Percentiles rank a stretch among this genome's conserved stretches.
These are phyloP conservation scores for Fusarium nurragi DNA, from an alignment of 2,329 filamentous ascomycete genomes.

Conservation along the genomic window DNA sequence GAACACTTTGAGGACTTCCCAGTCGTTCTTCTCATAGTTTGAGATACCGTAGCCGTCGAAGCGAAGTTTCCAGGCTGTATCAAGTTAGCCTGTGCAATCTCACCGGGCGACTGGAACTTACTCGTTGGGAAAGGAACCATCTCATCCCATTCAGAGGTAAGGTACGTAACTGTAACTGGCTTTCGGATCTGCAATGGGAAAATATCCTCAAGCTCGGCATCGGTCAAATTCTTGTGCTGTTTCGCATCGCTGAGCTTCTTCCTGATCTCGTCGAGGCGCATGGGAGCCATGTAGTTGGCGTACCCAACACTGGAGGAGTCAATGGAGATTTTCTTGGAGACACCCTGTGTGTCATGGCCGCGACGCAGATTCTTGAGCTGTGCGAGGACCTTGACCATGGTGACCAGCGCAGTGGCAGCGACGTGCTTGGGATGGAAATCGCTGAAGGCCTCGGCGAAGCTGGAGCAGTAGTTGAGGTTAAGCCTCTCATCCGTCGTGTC, in stretches of 20 bases:
- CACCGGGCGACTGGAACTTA: neutral
- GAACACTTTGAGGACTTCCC: neutral
- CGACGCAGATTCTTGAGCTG: constrained; percentile 38
- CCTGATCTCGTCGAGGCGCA: neutral
- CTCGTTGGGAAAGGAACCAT: constrained; percentile 36
- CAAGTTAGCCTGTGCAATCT: neutral
- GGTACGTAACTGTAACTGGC: constrained; percentile 28
- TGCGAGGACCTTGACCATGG: constrained; percentile 37
- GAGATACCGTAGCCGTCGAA: constrained; percentile 30
- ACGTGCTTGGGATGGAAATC: constrained; percentile 7
- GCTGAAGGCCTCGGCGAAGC: neutral
- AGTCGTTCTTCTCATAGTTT: constrained; percentile 2
- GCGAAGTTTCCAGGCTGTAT: constrained; percentile 14
- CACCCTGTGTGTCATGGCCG: constrained; percentile 36
- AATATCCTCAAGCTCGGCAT: neutral
- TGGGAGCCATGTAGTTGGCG: constrained; percentile 36
- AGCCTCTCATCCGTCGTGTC: neutral
- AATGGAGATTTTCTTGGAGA: constrained; percentile 28
- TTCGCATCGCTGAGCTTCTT: neutral
- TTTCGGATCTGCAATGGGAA: constrained; percentile 6
- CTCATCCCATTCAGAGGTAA: constrained; percentile 37
- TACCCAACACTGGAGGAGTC: constrained; percentile 27
- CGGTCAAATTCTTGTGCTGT: neutral
- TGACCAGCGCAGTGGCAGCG: neutral
- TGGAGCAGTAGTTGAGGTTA: constrained; percentile 2